phyloP scores from a whole-genome alignment of 2,329 filamentous ascomycete species.

The Esteya vermicola region DNA sequence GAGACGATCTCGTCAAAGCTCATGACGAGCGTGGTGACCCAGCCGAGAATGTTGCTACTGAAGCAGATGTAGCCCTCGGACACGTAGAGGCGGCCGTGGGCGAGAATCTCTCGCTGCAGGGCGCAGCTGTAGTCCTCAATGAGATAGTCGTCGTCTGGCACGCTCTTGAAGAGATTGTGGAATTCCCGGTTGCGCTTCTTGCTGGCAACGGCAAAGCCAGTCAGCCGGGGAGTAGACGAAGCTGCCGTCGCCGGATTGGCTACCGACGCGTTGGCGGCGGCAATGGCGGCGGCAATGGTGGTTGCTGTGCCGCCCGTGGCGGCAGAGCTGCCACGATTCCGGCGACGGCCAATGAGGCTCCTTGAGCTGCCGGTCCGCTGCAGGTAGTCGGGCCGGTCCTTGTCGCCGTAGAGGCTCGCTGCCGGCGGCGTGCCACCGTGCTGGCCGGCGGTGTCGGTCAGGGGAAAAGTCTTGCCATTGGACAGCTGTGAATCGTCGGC shows the following conservation, averaged over 20 bases:
- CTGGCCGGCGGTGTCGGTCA: slow-evolving; percentile 29
- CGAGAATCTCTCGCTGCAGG: slow-evolving; percentile 84
- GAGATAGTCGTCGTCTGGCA: slow-evolving; percentile 93
- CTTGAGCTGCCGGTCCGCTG: slow-evolving; percentile 54
- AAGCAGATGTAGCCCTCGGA: slow-evolving; percentile 97
- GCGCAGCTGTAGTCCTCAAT: slow-evolving; percentile 99
- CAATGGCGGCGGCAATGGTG: slow-evolving; percentile 59
- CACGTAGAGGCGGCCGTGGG: slow-evolving; percentile 87
- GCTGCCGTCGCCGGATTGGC: slow-evolving; percentile 45
- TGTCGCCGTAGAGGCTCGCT: slow-evolving; percentile 51
- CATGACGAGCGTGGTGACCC: slow-evolving; percentile 94
- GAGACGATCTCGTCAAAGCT: slow-evolving; percentile 97
- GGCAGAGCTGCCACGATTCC: slow-evolving; percentile 73
- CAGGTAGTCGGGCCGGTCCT: slow-evolving; percentile 26
- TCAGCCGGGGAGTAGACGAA: slow-evolving; percentile 69
- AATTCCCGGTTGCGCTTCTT: slow-evolving; percentile 96
- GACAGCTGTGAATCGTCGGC: too few relatives aligned
- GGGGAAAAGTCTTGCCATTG: too few relatives aligned
- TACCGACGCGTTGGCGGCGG: slow-evolving; percentile 55
- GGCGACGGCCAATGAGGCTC: slow-evolving; percentile 42
- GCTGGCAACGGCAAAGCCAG: slow-evolving; percentile 89
- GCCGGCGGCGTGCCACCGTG: slow-evolving; percentile 53
- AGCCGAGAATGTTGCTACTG: slow-evolving; percentile 96
- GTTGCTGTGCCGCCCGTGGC: slow-evolving; percentile 43
- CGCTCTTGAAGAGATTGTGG: slow-evolving; percentile 84